Base-by-base conservation (phyloP, 257 asterid genomes). In the Ilex asprella region DNA sequence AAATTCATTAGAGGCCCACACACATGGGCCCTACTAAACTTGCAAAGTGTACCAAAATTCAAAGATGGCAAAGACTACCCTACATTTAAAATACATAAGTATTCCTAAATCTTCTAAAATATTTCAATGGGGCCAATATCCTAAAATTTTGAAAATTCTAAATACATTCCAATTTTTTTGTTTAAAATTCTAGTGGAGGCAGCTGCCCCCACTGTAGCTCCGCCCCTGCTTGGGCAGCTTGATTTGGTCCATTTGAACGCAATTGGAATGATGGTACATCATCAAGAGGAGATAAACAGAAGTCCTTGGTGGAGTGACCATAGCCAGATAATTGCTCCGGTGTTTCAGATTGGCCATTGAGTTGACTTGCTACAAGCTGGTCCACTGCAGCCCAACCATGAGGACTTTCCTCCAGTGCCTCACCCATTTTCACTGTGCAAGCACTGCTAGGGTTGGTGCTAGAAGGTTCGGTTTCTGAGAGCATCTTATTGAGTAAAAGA, bases 341-440 rank as follows among this genome's bases (percentile, higher is more conserved):
- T 2, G 44, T 11, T 30, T 47, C 69, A 0, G 71, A 63, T 52
- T 43, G 50, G 1, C 97, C 93, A 63, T 89, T 81, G 30, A 92
- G 94, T 75, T 92, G 99, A 3, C 93, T 81, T 2, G 99, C 99
- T 70, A 92, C 99, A 14, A 92, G 75, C 4, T 89, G 83, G 61
- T 92, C 99, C 16, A 86, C 73, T 0, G 93, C 65, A 14, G 31
- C 89, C 99, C 99, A 92, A 39, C 83, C 83, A 6, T 75, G 51
- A 0, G 51, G 46, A 39, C 58, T 39, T 11, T 16, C 47, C 29
- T 70, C 65, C 27, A 0, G 58, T 58, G 47, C 64, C 49, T 12
- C 53, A 47, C 72, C 67, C 2, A 46, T 44, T 12, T 39, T 47
- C 2, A 12, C 16, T 15, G 12, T 16, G 39, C 12, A 12, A 51